Base-by-base conservation (phyloP, 768 basidiomycete genomes). In the Scleroderma bovista region DNA sequence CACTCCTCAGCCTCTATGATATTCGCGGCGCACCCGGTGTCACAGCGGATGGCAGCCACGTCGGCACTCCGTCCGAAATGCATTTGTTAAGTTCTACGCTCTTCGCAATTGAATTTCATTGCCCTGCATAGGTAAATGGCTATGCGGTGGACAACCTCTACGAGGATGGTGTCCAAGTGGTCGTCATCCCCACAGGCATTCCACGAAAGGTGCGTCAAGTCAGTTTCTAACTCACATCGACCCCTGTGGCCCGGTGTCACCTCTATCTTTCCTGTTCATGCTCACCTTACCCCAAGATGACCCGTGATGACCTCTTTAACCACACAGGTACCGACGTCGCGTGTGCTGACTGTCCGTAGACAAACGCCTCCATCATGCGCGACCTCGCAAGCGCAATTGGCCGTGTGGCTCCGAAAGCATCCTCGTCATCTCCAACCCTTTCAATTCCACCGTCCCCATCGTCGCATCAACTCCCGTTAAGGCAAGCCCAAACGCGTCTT, bases 111-210 rank as follows among this genome's bases (percentile, higher is more conserved):
- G 16, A 7, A 20, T 6, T 40, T 55, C 45, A 57, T 38, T 51
- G 48, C n/a, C 17, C 3, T 17, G 43, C 15, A 42, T 57, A 90
- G 87, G 90, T 93, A 48, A 73, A 70, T 16, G 90, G 90, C 46
- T 93, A 83, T 60, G 75, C 87, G 56, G 85, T 88, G 44, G 88
- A 92, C 72, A 81, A 93, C 66, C 80, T 97, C 60, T 88, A 93
- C 68, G 77, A 82, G 60, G 84, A 90, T 52, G 94, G 86, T 55
- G 87, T 81, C 51, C 78, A 97, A 70, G 88, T 98, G 55, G 85
- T 98, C 58, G 88, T 98, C 56, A 96, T 98, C 66, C 96, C 96
- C 51, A 96, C 96, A 72, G 96, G 96, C 81, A 94, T 99, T 54
- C 96, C 96, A 57, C 80, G 96, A 68, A 99, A 99, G 83, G 93